These are phyloP conservation scores for Cadophora malorum DNA, from an alignment of 2,329 filamentous ascomycete species.

Conservation along the genomic window DNA sequence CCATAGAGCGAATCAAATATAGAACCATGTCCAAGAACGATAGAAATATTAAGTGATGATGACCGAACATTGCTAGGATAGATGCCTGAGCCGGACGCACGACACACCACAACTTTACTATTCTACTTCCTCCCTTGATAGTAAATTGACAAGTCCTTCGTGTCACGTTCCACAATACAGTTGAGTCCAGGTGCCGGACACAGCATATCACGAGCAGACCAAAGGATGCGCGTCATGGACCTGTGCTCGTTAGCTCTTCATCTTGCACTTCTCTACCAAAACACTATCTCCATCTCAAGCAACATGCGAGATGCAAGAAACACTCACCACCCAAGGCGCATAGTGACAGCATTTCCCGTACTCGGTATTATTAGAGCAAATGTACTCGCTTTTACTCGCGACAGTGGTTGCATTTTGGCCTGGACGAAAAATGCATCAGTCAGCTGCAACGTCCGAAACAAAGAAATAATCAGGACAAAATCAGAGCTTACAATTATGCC, in stretches of 20 bases:
- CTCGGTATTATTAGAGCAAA: not conserved
- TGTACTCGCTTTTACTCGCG: not conserved
- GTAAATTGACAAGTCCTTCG: no score
- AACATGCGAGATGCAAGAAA: not conserved
- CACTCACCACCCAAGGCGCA: constrained; percentile 17
- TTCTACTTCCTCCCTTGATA: no score
- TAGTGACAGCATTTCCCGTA: constrained; percentile 8
- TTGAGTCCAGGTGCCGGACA: no score
- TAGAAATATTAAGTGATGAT: no score
- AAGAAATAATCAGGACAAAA: no score
- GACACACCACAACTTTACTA: no score
- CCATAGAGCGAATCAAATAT: not conserved
- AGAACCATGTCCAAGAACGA: no score
- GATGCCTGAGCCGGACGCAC: no score
- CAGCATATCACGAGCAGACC: constrained; percentile 2
- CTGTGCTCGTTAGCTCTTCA: not conserved
- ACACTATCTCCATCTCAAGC: not conserved
- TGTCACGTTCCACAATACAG: no score
- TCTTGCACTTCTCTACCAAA: no score
- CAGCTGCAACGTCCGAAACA: no score
- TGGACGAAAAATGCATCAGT: not conserved
- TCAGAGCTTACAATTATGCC: constrained; percentile 3
- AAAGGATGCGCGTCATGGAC: constrained; percentile 18
- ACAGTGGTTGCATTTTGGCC: not conserved
- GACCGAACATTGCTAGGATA: no score